These are phyloP conservation scores for Styphnolobium japonicum DNA, from an alignment of 306 rosid genomes.

Conservation along the genomic window DNA sequence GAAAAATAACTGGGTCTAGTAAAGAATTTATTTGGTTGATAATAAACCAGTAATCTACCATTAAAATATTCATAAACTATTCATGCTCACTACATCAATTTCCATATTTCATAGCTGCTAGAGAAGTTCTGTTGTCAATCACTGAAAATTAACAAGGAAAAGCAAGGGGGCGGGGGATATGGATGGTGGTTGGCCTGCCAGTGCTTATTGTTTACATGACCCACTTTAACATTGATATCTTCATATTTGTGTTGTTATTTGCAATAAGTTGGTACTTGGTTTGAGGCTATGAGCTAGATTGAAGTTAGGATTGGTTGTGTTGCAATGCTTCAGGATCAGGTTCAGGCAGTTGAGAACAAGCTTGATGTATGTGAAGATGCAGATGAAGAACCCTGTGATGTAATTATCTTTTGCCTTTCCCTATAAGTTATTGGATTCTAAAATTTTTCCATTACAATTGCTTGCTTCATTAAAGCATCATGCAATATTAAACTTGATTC, in stretches of 20 bases:
- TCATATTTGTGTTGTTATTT: background rate
- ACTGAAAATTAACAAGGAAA: no score
- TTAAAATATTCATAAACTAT: background rate
- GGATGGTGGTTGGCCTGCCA: no score
- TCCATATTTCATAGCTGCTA: background rate
- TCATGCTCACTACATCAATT: background rate
- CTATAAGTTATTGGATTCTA: background rate
- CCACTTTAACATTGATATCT: background rate
- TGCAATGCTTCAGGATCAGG: conserved; percentile 50
- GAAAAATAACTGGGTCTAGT: background rate
- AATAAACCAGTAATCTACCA: background rate
- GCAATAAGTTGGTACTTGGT: background rate
- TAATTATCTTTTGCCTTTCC: conserved; percentile 21
- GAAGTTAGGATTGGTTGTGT: conserved; percentile 27
- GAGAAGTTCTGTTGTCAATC: background rate
- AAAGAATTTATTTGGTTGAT: background rate
- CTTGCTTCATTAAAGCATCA: background rate
- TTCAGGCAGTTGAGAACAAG: conserved; percentile 37
- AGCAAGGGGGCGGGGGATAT: background rate
- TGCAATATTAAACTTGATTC: conserved; percentile 8
- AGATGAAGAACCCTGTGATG: conserved; percentile 36
- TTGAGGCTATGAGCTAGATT: conserved; percentile 22
- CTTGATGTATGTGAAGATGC: conserved; percentile 20
- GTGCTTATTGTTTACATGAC: background rate
- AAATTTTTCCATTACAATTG: background rate